phyloP scores from a whole-genome alignment of 805 yeast genomes.

The Lipomyces mesembrius region DNA sequence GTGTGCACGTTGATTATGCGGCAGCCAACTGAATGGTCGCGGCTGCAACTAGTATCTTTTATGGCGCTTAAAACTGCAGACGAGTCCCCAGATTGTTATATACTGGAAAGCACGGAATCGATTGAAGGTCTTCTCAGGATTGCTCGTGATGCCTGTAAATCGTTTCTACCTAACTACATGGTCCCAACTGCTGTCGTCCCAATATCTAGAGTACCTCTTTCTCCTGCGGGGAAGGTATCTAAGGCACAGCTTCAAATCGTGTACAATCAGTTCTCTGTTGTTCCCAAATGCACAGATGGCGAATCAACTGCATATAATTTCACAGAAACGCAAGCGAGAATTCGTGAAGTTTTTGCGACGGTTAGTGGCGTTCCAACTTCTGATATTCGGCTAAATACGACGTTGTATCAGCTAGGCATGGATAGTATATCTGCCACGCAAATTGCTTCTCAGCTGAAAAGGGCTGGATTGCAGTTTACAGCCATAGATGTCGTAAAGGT shows the following conservation, averaged over 20 bases:
- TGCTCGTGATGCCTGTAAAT: conserved; percentile 23
- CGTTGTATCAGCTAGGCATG: conserved; percentile 38
- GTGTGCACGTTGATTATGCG: conserved; percentile 17
- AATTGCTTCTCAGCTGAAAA: conserved; percentile 17
- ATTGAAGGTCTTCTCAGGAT: not conserved
- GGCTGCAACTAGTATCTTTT: conserved; percentile 33
- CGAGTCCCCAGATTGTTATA: not conserved
- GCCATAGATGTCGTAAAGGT: conserved; percentile 30
- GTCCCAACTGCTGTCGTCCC: conserved; percentile 33
- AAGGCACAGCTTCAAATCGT: conserved; percentile 2
- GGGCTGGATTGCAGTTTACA: conserved; percentile 10
- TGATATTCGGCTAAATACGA: conserved; percentile 8
- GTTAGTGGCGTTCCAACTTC: conserved; percentile 20
- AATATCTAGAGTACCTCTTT: conserved; percentile 34
- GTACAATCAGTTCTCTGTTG: conserved; percentile 5
- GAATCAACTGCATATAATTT: conserved; percentile 7
- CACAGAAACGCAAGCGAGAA: not conserved
- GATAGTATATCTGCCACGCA: conserved; percentile 39
- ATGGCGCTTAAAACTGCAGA: conserved; percentile 8
- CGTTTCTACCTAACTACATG: conserved; percentile 37
- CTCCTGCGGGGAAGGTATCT: conserved; percentile 37
- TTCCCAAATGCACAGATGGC: not conserved
- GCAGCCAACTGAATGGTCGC: not conserved
- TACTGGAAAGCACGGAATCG: not conserved
- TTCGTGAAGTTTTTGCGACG: conserved; percentile 20